phyloP scores from a whole-genome alignment of 805 yeast genomes.

The Ogataea ramenticola region DNA sequence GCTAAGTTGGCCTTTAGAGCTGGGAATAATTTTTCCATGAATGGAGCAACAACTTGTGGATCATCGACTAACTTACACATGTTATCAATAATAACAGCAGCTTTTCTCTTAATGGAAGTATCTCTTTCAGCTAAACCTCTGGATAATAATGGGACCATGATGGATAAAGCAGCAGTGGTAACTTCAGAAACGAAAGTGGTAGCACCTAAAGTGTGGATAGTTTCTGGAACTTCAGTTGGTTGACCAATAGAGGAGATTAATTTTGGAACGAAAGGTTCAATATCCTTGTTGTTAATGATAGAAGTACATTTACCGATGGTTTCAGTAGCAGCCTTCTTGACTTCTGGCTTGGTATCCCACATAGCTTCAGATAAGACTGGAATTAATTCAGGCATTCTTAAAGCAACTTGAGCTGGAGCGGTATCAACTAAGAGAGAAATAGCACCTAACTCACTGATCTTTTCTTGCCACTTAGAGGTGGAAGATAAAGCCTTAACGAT shows the following conservation, averaged over 20 bases:
- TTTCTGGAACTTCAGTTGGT: constrained; percentile 97
- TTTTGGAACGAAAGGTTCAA: constrained; percentile 97
- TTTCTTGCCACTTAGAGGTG: constrained; percentile 97
- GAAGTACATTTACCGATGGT: constrained; percentile 96
- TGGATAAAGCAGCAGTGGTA: constrained; percentile 97
- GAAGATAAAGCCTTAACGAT: constrained; percentile 58
- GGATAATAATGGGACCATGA: constrained; percentile 97
- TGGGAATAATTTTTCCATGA: constrained; percentile 92
- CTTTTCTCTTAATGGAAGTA: constrained; percentile 98
- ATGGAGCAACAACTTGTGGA: constrained; percentile 99
- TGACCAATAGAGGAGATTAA: constrained; percentile 94
- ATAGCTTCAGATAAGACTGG: constrained; percentile 98
- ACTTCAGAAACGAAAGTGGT: constrained; percentile 99
- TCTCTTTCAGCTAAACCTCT: constrained; percentile 99
- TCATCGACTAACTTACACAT: constrained; percentile 99
- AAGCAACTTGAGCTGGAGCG: constrained; percentile 92
- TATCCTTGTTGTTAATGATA: constrained; percentile 99
- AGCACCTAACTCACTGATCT: constrained; percentile 82
- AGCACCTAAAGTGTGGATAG: constrained; percentile 98
- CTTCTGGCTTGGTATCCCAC: constrained; percentile 99
- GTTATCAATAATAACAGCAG: constrained; percentile 99
- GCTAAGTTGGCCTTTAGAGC: constrained; percentile 89
- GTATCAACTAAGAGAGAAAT: constrained; percentile 83
- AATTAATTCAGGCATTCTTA: constrained; percentile 99
- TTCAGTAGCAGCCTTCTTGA: constrained; percentile 91